Evolutionary conservation across 2,329 filamentous ascomycete genomes (phyloP), one percentile per base, ranked within the genome.

Genomic region (Ophiocordyceps camponoti-rufipedis): DNA sequence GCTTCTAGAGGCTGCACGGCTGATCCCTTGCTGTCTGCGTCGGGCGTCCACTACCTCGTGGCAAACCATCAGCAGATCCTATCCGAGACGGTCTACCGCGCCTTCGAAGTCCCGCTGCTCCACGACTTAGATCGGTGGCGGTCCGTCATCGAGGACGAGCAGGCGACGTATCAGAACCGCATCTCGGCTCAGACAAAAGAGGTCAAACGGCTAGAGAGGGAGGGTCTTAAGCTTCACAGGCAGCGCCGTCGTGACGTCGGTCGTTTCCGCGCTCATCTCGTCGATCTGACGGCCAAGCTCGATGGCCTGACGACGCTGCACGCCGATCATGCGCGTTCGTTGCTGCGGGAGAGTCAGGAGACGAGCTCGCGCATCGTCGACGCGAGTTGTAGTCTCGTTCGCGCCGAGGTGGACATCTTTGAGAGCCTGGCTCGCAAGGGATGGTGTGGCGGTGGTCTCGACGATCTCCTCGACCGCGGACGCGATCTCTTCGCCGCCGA

Each of bases 11-110:
- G 67, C 33, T 80, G 76, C 61, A 81, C 78, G 1, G 78, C 77
- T 14, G 76, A 81, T 59, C 68, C 69, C 45, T 65, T 82, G 41
- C 64, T 82, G 48, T 70, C 74, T 29, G 73, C 76, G 12, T 73
- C 74, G 32, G 78, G 78, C 33, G 68, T 82, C 39, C 78, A 82
- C 56, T 75, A 82, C 54, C 67, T 82, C 18, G 67, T 81, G 47
- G 78, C 78, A 42, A 82, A 82, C 61, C 78, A 82, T 63, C 75
- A 80, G 58, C 76, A 81, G 55, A 82, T 82, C 53, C 69, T 82
- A 4, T 75, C 70, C 50, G 78, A 82, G 60, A 81, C 76, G 0
- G 75, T 82, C 9, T 82, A 82, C 59, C 69, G 78, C 46, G 70
- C 68, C 48, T 82, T 82, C 56, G 78, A 82, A 59, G 76, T 82